Evolutionary conservation across 2,329 filamentous ascomycete genomes (phyloP).

Genomic region (Bretziella fagacearum): DNA sequence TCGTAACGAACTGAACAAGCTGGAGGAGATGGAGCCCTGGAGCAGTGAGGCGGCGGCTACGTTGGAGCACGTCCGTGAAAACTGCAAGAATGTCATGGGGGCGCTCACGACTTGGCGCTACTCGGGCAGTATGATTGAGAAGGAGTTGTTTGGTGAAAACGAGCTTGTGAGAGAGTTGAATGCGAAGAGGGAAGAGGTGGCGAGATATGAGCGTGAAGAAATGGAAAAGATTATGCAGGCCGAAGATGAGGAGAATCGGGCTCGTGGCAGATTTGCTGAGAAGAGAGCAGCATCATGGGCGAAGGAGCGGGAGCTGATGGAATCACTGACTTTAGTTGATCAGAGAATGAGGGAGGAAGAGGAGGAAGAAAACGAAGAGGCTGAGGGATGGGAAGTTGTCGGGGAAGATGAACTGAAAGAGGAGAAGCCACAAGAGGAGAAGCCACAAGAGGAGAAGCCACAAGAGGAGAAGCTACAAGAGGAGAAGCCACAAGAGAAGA

Average conservation of each 20-base stretch:
- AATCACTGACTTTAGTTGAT: neutral
- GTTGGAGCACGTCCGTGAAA: slow-evolving; percentile 17
- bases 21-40: slow-evolving; percentile 33
- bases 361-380: neutral
- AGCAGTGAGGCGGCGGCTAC: slow-evolving; percentile 27
- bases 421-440: too few relatives aligned
- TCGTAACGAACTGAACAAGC: slow-evolving; percentile 32
- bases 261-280: too few relatives aligned
- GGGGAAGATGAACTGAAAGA: too few relatives aligned
- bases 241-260: slow-evolving; percentile 24
- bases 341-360: neutral
- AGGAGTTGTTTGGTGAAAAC: slow-evolving; percentile 14
- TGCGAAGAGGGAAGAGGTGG: neutral
- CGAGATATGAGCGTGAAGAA: neutral
- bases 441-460: too few relatives aligned
- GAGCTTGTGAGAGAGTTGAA: neutral
- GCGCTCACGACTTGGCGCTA: slow-evolving; percentile 18
- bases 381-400: too few relatives aligned
- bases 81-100: slow-evolving; percentile 22
- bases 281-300: too few relatives aligned
- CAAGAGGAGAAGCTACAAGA: too few relatives aligned
- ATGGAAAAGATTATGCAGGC: slow-evolving; percentile 25
- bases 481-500: too few relatives aligned
- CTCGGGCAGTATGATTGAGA: slow-evolving; percentile 8
- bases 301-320: slow-evolving; percentile 21